A percentile compares a stretch with the other conserved stretches of the same genome.
phyloP scores from a whole-genome alignment of 2,329 filamentous ascomycete genomes.

The Penicillium griseofulvum region DNA sequence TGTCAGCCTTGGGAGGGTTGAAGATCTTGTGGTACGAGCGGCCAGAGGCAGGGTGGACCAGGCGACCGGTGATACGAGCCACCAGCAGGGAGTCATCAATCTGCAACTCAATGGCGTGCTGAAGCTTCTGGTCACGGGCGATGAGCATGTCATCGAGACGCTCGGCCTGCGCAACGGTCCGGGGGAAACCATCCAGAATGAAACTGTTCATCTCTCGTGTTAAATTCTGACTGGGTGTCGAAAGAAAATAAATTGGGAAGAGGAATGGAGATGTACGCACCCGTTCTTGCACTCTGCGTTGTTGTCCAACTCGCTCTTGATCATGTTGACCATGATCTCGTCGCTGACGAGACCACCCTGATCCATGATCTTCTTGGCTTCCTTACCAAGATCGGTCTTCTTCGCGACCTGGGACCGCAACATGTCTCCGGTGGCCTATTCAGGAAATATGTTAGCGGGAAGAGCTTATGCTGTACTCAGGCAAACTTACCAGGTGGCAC shows the following conservation, averaged over 20 bases:
- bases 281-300: constrained; percentile 96
- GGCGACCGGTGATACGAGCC: constrained; percentile 90
- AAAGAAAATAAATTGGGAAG: background rate
- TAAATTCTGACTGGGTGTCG: background rate
- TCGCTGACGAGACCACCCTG: constrained; percentile 95
- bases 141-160: constrained; percentile 89
- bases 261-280: constrained; percentile 52
- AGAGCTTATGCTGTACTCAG: background rate
- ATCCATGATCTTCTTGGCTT: constrained; percentile 99
- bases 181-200: constrained; percentile 97
- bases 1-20: constrained; percentile 90
- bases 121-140: constrained; percentile 74
- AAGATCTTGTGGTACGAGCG: constrained; percentile 98
- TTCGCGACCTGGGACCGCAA: constrained; percentile 96
- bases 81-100: constrained; percentile 94
- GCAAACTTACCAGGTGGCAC: constrained; percentile 77
- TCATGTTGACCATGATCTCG: constrained; percentile 99
- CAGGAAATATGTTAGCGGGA: constrained; percentile 15
- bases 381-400: constrained; percentile 89
- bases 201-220: constrained; percentile 59
- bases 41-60: constrained; percentile 92
- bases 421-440: constrained; percentile 96
- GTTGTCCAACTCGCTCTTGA: constrained; percentile 90
- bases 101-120: constrained; percentile 94
- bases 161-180: constrained; percentile 92